Base-by-base conservation (phyloP, 352 stramenopile species). In the Phytophthora pisi region DNA sequence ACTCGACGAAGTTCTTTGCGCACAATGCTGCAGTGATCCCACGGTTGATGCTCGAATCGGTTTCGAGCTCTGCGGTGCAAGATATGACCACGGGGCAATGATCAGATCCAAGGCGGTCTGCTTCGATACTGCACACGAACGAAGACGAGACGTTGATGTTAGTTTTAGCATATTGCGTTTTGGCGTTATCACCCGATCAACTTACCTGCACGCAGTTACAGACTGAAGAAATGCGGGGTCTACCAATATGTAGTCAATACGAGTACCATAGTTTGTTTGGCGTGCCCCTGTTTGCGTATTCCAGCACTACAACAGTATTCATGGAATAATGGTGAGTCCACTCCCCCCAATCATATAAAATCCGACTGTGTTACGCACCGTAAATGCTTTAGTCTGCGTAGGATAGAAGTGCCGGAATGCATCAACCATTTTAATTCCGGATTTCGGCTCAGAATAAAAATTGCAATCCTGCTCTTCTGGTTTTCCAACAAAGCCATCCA, bases 161-260 rank as follows among this genome's bases (percentile, higher is more conserved):
- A 51, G n/a, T n/a, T 8, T 30, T 7, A 30, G 7, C 18, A 24
- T 1, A 51, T 30, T 50, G 9, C 34, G 6, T 15, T 11, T 16
- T n/a, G 34, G 2, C 34, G 10, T 2, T 42, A 16, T 6, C 34
- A 16, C 3, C 9, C 10, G 9, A 28, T 24, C 11, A 46, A 42
- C n/a, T 54, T 69, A 93, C 90, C 74, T 89, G 84, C 75, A 95
- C 13, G 73, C 77, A 16, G 61, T 74, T 34, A 85, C 60, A 18
- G 55, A 84, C 9, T 79, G 65, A 51, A 91, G 47, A 40, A 97
- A 76, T 16, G 23, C 36, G 0, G 62, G 55, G n/a, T 93, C 86
- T 3, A 88, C 74, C 18, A 97, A 73, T 51, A 98, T 91, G 57
- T 97, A 97, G 71, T 98, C 92, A 57, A 98, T 95, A 40, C 92